A percentile compares a stretch with the other conserved stretches of the same genome.
Evolutionary conservation across 495 filamentous ascomycete genomes (phyloP).

Genomic region (Elasticomyces elasticus): DNA sequence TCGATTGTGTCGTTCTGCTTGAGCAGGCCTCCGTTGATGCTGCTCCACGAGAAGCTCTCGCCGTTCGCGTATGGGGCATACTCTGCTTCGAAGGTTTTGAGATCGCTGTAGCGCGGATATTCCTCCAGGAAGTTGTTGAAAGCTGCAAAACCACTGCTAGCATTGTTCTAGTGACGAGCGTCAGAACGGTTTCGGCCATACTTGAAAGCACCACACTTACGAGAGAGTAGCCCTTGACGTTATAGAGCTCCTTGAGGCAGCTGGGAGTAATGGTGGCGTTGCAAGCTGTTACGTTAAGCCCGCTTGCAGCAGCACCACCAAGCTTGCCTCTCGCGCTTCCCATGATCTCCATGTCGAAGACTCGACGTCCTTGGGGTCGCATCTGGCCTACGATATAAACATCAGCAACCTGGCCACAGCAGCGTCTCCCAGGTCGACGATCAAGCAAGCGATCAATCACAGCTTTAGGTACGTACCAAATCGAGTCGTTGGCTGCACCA

Average conservation of each 20-base stretch:
- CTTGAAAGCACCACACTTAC: slow-evolving; percentile 26
- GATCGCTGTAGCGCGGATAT: slow-evolving; percentile 30
- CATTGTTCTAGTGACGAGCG: neutral
- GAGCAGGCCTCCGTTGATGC: slow-evolving; percentile 41
- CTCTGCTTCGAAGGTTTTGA: slow-evolving; percentile 23
- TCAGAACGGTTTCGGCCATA: neutral
- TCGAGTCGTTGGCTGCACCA: slow-evolving; percentile 51
- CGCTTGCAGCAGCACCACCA: slow-evolving; percentile 9
- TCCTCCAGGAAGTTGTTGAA: slow-evolving; percentile 44
- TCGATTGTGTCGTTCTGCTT: neutral
- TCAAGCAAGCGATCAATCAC: slow-evolving; percentile 30
- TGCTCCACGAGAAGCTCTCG: slow-evolving; percentile 52
- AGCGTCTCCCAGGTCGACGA: neutral
- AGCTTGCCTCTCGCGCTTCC: too few relatives aligned
- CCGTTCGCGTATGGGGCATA: slow-evolving; percentile 38
- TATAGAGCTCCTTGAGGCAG: slow-evolving; percentile 52
- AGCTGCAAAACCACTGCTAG: neutral
- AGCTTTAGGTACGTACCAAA: slow-evolving; percentile 36
- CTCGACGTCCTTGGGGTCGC: neutral
- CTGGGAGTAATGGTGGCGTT: slow-evolving; percentile 45
- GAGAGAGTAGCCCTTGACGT: slow-evolving; percentile 42
- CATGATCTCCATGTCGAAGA: neutral
- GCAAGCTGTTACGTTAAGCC: slow-evolving; percentile 35
- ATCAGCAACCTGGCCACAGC: neutral
- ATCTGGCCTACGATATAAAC: neutral